These are phyloP conservation scores for Annulohypoxylon bovei DNA, from an alignment of 495 filamentous ascomycete species.

Conservation along the genomic window DNA sequence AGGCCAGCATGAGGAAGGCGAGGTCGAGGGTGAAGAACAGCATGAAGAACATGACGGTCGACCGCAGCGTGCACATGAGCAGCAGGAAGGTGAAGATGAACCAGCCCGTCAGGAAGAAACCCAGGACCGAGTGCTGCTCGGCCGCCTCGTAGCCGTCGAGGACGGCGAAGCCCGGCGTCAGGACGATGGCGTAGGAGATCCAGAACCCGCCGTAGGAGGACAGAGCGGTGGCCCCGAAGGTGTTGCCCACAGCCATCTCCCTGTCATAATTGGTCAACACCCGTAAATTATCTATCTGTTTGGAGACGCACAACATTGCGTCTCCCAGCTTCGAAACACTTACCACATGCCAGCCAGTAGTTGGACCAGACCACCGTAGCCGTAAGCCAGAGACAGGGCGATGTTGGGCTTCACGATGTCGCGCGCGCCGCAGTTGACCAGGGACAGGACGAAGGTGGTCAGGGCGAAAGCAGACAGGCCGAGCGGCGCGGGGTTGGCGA, in stretches of 20 bases:
- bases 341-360: slow-evolving; percentile 97
- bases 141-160: slow-evolving; percentile 54
- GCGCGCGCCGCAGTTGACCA: slow-evolving; percentile 80
- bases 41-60: slow-evolving; percentile 94
- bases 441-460: slow-evolving; percentile 91
- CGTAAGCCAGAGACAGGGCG: slow-evolving; percentile 75
- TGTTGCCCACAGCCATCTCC: slow-evolving; percentile 99
- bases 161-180: slow-evolving; percentile 82
- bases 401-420: slow-evolving; percentile 70
- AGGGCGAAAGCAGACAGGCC: slow-evolving; percentile 91
- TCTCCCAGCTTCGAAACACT: slow-evolving; percentile 51
- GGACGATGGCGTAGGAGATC: slow-evolving; percentile 87
- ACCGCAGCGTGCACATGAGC: slow-evolving; percentile 87
- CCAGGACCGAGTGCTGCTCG: slow-evolving; percentile 69
- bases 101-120: slow-evolving; percentile 91
- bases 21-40: slow-evolving; percentile 95
- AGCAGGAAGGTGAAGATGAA: slow-evolving; percentile 97
- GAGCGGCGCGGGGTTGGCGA: slow-evolving; percentile 88
- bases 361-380: slow-evolving; percentile 90
- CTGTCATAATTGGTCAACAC: slow-evolving; percentile 54
- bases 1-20: slow-evolving; percentile 87
- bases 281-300: neutral
- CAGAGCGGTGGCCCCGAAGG: slow-evolving; percentile 95
- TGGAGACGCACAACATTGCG: neutral
- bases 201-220: slow-evolving; percentile 99